Conservation (phyloP, 2,329 filamentous ascomycete species). For the Fusarium sp. region DNA sequence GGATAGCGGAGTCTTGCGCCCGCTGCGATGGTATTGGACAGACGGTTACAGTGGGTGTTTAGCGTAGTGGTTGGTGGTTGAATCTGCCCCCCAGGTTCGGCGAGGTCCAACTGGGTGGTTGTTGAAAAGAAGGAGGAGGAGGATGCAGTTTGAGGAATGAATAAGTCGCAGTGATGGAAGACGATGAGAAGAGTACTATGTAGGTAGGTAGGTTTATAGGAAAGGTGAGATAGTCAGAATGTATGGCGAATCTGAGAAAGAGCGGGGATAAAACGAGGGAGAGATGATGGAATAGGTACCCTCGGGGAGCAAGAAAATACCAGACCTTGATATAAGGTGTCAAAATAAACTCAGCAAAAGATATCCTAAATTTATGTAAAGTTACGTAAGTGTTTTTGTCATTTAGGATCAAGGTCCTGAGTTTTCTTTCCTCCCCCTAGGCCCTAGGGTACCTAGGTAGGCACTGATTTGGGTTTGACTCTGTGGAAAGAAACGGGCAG, state of each 20-base stretch:
- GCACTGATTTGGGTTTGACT: slow-evolving; percentile 7
- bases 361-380: too few relatives aligned
- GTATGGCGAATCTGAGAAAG: slow-evolving; percentile 5
- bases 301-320: too few relatives aligned
- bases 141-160: neutral
- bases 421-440: too few relatives aligned
- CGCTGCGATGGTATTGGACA: slow-evolving; percentile 29
- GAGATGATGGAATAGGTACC: neutral
- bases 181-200: neutral
- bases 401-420: too few relatives aligned
- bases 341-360: too few relatives aligned
- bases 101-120: neutral
- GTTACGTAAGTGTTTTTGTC: too few relatives aligned
- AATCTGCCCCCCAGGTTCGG: slow-evolving; percentile 10
- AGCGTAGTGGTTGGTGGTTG: slow-evolving; percentile 10
- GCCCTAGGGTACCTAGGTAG: neutral
- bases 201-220: neutral
- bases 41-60: slow-evolving; percentile 22
- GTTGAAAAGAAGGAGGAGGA: neutral
- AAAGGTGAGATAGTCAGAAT: neutral
- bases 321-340: too few relatives aligned
- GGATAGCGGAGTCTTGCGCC: slow-evolving; percentile 37
- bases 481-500: slow-evolving; percentile 6
- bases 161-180: neutral
- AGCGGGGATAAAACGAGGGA: neutral